These are phyloP conservation scores for Lathyrus sativus DNA, from an alignment of 306 rosid species.

Conservation along the genomic window DNA sequence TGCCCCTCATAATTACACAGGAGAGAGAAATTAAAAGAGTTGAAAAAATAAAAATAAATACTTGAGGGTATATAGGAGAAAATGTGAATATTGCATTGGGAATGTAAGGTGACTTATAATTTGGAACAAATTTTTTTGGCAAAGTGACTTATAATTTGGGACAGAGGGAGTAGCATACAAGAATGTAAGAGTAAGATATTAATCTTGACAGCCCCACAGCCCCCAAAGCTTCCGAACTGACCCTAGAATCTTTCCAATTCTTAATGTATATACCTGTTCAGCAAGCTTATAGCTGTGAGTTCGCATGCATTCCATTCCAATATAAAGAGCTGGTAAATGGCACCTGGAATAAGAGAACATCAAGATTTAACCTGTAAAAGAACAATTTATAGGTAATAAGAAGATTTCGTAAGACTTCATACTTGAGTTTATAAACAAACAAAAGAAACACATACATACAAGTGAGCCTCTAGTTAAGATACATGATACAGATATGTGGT, in stretches of 20 bases:
- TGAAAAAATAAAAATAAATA: too few species aligned
- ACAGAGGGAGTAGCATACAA: too few species aligned
- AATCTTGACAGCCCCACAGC: background rate
- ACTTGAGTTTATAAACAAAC: too few species aligned
- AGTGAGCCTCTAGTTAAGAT: background rate
- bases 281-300: slow-evolving; percentile 98
- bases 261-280: slow-evolving; percentile 67
- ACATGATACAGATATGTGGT: background rate
- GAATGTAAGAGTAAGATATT: background rate
- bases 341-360: slow-evolving; percentile 91
- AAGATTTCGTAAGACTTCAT: slow-evolving; percentile 31
- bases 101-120: too few species aligned
- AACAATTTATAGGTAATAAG: slow-evolving; percentile 55
- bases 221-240: background rate
- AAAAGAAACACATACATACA: too few species aligned
- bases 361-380: slow-evolving; percentile 65
- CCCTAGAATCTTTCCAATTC: slow-evolving; percentile 14
- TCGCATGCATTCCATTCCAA: slow-evolving; percentile 99
- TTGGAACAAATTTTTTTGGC: too few species aligned
- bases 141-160: too few species aligned
- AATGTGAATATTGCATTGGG: too few species aligned
- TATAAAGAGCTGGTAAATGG: slow-evolving; percentile 93
- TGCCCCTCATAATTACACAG: too few species aligned
- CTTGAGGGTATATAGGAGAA: too few species aligned
- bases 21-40: too few species aligned